phyloP scores from a whole-genome alignment of 148 eudicot genomes.

The Vaccinium darrowii region DNA sequence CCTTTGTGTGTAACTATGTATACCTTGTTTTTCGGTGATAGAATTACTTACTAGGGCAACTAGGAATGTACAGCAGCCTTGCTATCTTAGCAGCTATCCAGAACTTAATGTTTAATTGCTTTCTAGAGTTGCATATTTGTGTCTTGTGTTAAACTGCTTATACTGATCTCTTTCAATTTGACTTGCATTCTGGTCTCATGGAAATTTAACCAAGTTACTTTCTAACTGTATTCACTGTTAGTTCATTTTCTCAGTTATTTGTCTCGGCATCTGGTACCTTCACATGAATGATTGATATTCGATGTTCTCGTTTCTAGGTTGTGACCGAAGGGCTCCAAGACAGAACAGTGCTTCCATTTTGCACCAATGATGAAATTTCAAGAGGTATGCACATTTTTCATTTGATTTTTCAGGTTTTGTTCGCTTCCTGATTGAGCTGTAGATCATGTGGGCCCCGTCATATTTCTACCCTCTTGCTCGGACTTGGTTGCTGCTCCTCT shows the following conservation, averaged over 20 bases:
- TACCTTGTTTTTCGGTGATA: not conserved
- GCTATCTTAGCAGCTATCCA: not conserved
- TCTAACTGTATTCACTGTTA: not conserved
- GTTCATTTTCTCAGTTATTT: not conserved
- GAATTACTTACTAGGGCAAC: not conserved
- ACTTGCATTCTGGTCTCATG: not conserved
- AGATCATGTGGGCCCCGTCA: not conserved
- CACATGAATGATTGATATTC: not conserved
- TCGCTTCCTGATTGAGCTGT: not conserved
- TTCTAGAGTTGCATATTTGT: not conserved
- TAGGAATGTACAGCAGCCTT: not conserved
- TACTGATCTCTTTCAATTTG: not conserved
- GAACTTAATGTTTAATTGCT: not conserved
- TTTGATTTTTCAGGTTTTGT: not conserved
- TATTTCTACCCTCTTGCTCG: not conserved
- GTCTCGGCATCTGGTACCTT: not conserved
- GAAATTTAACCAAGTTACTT: not conserved
- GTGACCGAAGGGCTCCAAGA: not conserved
- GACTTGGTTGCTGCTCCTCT: not conserved
- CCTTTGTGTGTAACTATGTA: not conserved
- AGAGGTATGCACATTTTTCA: conserved; percentile 5
- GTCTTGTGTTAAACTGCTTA: not conserved
- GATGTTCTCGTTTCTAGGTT: conserved; percentile 11
- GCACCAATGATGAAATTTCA: not conserved
- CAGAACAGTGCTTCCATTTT: not conserved